These are phyloP conservation scores for Hymenoscyphus linearis DNA, from an alignment of 2,329 filamentous ascomycete species.

Conservation along the genomic window DNA sequence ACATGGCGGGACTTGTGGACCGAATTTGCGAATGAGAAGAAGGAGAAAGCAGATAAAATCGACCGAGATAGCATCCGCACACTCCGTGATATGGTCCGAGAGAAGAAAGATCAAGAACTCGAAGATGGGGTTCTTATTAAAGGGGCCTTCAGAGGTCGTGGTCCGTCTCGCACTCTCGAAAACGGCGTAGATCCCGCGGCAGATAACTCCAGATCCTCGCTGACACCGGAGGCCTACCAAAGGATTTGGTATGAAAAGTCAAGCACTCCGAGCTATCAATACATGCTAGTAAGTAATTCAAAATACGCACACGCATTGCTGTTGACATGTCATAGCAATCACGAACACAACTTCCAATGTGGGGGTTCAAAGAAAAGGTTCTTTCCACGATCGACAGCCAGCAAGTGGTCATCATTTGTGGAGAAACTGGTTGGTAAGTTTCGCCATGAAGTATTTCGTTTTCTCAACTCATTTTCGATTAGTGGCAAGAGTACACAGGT, in stretches of 20 bases:
- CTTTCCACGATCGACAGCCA: conserved; percentile 70
- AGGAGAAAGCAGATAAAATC: conserved; percentile 60
- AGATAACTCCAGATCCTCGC: conserved; percentile 31
- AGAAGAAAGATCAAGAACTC: conserved; percentile 62
- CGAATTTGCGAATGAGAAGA: conserved; percentile 68
- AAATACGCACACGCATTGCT: conserved; percentile 16
- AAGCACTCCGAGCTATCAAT: conserved; percentile 58
- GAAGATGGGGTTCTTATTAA: conserved; percentile 72
- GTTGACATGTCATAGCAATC: conserved; percentile 38
- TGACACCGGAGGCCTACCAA: conserved; percentile 40
- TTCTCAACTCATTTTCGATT: conserved; percentile 28
- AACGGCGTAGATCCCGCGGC: conserved; percentile 39
- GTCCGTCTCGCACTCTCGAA: conserved; percentile 42
- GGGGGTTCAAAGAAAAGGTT: conserved; percentile 74
- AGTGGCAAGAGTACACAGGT: conserved; percentile 94
- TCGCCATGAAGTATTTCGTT: not conserved
- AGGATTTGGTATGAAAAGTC: conserved; percentile 56
- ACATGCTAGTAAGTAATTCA: conserved; percentile 60
- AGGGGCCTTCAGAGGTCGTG: conserved; percentile 66
- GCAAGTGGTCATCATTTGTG: conserved; percentile 88
- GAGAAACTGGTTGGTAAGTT: conserved; percentile 79
- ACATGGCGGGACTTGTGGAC: conserved; percentile 82
- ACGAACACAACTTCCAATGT: conserved; percentile 83
- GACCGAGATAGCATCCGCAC: conserved; percentile 66
- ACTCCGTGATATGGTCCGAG: conserved; percentile 65